phyloP scores from a whole-genome alignment of 2,329 filamentous ascomycete species.

The Xylaria sp. region DNA sequence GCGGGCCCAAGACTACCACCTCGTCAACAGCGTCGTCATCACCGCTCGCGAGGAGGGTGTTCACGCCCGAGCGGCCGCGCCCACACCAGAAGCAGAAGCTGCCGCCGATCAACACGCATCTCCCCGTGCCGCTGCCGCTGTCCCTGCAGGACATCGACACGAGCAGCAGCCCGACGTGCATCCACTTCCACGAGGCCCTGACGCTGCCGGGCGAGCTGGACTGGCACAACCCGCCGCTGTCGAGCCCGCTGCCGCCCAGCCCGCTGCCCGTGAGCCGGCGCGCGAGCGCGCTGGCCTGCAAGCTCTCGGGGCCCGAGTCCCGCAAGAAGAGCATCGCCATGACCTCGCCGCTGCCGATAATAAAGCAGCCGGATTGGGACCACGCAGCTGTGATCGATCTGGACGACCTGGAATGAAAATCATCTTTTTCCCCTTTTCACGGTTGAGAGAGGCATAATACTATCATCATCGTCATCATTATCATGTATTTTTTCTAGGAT shows the following conservation, averaged over 20 bases:
- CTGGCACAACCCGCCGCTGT: slow-evolving; percentile 29
- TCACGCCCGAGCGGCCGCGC: slow-evolving; percentile 8
- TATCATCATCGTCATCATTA: neutral
- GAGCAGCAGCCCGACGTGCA: slow-evolving; percentile 30
- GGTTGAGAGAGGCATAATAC: neutral
- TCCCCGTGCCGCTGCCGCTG: neutral
- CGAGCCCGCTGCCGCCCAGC: slow-evolving; percentile 18
- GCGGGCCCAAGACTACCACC: neutral
- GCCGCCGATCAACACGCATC: slow-evolving; percentile 26
- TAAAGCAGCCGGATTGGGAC: slow-evolving; percentile 32
- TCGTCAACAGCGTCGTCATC: neutral
- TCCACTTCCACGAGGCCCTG: slow-evolving; percentile 27
- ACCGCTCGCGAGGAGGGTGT: slow-evolving; percentile 9
- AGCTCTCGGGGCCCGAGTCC: slow-evolving; percentile 25
- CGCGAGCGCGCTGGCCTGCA: slow-evolving; percentile 16
- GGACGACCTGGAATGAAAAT: slow-evolving; percentile 6
- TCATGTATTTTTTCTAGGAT: neutral
- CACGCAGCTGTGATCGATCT: slow-evolving; percentile 26
- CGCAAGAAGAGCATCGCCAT: slow-evolving; percentile 19
- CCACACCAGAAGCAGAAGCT: neutral
- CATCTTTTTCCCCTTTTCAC: neutral
- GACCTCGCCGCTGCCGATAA: slow-evolving; percentile 24
- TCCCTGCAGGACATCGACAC: slow-evolving; percentile 21
- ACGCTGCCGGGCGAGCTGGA: slow-evolving; percentile 36
- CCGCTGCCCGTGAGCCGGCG: slow-evolving; percentile 28